Percentiles rank a stretch among this genome's conserved stretches.
These are phyloP conservation scores for Didymella keratinophila DNA, from an alignment of 2,329 filamentous ascomycete genomes.

Conservation along the genomic window DNA sequence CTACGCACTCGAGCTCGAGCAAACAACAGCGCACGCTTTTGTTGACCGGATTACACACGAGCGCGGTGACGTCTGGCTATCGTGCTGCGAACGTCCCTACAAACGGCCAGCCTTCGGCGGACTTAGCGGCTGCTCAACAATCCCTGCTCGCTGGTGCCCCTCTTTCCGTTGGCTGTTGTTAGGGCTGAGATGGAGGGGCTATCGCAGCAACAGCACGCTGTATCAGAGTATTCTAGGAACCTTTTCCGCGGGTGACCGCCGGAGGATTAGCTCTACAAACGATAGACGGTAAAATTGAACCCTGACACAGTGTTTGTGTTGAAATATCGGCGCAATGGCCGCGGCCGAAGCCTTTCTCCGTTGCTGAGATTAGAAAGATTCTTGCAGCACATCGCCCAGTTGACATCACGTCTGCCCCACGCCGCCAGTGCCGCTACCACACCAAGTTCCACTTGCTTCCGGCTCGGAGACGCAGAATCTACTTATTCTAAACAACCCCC, in stretches of 20 bases:
- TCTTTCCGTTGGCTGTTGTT: slow-evolving; percentile 18
- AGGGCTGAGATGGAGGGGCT: slow-evolving; percentile 25
- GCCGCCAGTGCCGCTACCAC: slow-evolving; percentile 36
- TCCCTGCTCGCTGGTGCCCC: slow-evolving; percentile 21
- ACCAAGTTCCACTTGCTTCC: slow-evolving; percentile 35
- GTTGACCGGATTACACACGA: slow-evolving; percentile 4
- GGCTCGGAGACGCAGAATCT: slow-evolving; percentile 38
- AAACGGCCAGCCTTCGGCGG: slow-evolving; percentile 26
- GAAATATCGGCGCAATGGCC: slow-evolving; percentile 33
- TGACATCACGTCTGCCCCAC: slow-evolving; percentile 43
- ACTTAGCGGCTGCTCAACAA: slow-evolving; percentile 24
- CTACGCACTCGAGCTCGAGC: neutral
- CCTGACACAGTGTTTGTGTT: slow-evolving; percentile 16
- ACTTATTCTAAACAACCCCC: slow-evolving; percentile 47
- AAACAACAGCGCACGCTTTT: slow-evolving; percentile 3
- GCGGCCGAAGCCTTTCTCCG: slow-evolving; percentile 42
- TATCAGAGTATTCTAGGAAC: slow-evolving; percentile 26
- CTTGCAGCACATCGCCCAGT: slow-evolving; percentile 31
- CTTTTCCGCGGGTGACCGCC: slow-evolving; percentile 17
- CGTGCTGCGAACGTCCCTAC: slow-evolving; percentile 13
- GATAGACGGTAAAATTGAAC: slow-evolving; percentile 18
- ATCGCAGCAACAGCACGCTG: slow-evolving; percentile 18
- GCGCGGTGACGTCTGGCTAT: slow-evolving; percentile 12
- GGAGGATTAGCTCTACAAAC: slow-evolving; percentile 14
- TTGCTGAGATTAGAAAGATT: slow-evolving; percentile 35